These are phyloP conservation scores for Thymus quinquecostatus DNA, from an alignment of 257 asterid genomes.

Conservation along the genomic window DNA sequence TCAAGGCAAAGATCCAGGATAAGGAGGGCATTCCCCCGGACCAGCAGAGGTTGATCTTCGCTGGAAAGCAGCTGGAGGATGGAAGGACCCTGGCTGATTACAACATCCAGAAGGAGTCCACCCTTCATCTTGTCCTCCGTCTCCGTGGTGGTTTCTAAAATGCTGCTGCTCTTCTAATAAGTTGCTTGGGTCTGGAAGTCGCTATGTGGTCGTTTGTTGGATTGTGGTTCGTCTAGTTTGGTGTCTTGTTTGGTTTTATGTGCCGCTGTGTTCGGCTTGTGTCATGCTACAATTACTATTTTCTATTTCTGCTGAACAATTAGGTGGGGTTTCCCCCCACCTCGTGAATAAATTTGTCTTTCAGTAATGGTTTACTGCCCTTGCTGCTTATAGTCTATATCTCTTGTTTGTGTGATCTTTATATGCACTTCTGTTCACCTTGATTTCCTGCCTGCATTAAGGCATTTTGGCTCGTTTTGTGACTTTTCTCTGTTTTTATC, in stretches of 20 bases:
- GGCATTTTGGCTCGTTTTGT: too few relatives aligned
- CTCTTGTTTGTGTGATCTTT: too few relatives aligned
- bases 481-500: too few relatives aligned
- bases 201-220: background rate
- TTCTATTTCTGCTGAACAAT: background rate
- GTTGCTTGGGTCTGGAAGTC: background rate
- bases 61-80: slow-evolving; percentile 74
- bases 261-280: background rate
- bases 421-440: too few relatives aligned
- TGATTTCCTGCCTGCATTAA: too few relatives aligned
- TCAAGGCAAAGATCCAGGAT: slow-evolving; percentile 72
- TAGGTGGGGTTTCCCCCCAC: background rate
- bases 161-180: too few relatives aligned
- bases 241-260: background rate
- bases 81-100: slow-evolving; percentile 73
- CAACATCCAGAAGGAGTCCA: slow-evolving; percentile 75
- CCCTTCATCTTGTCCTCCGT: slow-evolving; percentile 86
- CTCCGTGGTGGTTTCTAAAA: slow-evolving; percentile 75
- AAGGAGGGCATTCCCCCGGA: slow-evolving; percentile 85
- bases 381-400: too few relatives aligned
- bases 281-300: background rate
- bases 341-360: background rate
- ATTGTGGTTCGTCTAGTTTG: background rate
- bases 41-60: slow-evolving; percentile 85
- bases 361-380: background rate